Percentiles rank a stretch among this genome's conserved stretches.
Evolutionary conservation across 2,329 filamentous ascomycete species (phyloP).

Genomic region (Beauveria bassiana): DNA sequence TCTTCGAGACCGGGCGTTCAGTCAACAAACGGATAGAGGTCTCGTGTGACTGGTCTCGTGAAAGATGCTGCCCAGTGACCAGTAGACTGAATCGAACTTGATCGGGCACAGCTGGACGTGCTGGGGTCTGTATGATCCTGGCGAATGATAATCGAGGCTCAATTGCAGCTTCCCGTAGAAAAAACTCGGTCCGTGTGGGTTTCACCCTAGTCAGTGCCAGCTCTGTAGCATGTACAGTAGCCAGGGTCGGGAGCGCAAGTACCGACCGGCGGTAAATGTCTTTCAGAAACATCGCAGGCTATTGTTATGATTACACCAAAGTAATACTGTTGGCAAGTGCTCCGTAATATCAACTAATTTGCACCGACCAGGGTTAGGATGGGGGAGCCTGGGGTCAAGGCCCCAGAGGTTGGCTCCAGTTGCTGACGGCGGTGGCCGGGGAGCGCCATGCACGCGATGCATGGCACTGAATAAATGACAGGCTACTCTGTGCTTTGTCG

Average conservation of each 20-base stretch:
- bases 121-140: conserved; percentile 2
- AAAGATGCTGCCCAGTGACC: background rate
- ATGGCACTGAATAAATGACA: background rate
- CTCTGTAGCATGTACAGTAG: conserved; percentile 4
- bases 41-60: background rate
- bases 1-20: background rate
- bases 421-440: background rate
- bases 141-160: conserved; percentile 8
- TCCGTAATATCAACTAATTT: conserved; percentile 7
- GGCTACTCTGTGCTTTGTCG: background rate
- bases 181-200: background rate
- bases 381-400: conserved; percentile 6
- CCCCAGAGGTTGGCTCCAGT: background rate
- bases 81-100: background rate
- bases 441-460: background rate
- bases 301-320: background rate
- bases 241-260: background rate
- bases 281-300: background rate
- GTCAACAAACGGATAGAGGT: background rate
- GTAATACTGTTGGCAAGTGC: conserved; percentile 5
- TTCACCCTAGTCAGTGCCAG: conserved; percentile 5
- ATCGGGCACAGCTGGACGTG: conserved; percentile 1
- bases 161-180: conserved; percentile 1
- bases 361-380: background rate
- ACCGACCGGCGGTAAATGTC: background rate